phyloP scores from a whole-genome alignment of 2,329 filamentous ascomycete genomes.

The Talaromyces sp. region DNA sequence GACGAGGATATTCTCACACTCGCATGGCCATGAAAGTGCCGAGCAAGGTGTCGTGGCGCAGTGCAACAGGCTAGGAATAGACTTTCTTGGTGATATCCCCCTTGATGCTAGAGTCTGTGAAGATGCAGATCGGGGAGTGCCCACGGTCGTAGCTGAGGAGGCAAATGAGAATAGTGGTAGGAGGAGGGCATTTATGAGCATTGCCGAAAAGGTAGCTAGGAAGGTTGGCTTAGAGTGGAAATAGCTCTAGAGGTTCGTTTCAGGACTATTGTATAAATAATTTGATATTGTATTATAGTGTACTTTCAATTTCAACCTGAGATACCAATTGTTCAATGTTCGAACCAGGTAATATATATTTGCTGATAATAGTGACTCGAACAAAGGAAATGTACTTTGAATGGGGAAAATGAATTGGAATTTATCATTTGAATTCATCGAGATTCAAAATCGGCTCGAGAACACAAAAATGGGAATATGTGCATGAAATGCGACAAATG shows the following conservation, averaged over 20 bases:
- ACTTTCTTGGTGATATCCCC: constrained; percentile 84
- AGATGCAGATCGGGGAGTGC: constrained; percentile 80
- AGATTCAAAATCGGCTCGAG: too few species aligned
- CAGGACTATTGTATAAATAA: background rate
- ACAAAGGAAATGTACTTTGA: background rate
- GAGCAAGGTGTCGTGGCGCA: constrained; percentile 61
- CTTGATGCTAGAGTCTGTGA: constrained; percentile 81
- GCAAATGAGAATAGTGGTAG: constrained; percentile 56
- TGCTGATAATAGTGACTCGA: background rate
- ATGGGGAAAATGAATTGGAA: background rate
- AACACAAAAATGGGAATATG: background rate
- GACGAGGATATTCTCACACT: constrained; percentile 66
- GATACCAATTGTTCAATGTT: background rate
- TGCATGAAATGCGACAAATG: background rate
- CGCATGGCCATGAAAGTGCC: constrained; percentile 26
- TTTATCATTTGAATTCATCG: background rate
- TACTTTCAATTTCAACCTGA: background rate
- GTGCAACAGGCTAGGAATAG: constrained; percentile 67
- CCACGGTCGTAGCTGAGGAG: constrained; percentile 84
- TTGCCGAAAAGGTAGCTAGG: constrained; percentile 55
- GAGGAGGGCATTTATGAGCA: constrained; percentile 65
- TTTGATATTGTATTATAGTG: background rate
- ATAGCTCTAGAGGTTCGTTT: constrained; percentile 8
- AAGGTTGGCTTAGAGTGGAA: constrained; percentile 42
- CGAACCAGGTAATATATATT: background rate